Evolutionary conservation across 225 moss, liverwort and hornwort species (phyloP), one percentile per base, ranked within the genome.

Genomic region (Lunularia cruciata): DNA sequence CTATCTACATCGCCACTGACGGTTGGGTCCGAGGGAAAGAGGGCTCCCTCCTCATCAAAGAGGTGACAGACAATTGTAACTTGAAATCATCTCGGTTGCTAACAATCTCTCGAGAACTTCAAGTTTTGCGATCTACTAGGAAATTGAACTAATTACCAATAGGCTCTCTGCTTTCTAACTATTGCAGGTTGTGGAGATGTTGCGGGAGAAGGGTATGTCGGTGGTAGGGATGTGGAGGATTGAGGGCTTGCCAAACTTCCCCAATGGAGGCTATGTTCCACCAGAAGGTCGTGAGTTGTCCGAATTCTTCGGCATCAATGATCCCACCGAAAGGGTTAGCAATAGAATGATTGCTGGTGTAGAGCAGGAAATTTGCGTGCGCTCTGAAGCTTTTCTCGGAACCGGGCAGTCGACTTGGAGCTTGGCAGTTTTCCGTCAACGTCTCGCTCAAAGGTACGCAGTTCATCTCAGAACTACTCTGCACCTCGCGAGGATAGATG

Each of bases 391-490:
- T 1, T 80, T 80, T 63, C 72, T 80, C 25, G 79, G 79, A 31
- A 80, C 61, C 13, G 79, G 79, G 40, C 71, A 72, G 28, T 80
- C 79, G 16, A 80, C 72, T 1, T 80, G 79, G 79, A 80, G 79
- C 46, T 62, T 80, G 63, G 76, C 76, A n/a, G 68, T 80, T 20
- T 80, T 72, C 70, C 75, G 76, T 5, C 61, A 72, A 39, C 75
- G 80, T 16, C 65, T 75, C n/a, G 70, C 79, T 0, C 70, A 47
- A 11, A 79, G 79, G 79, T 75, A 54, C 2, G 3, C 14, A 73
- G 19, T 42, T 15, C 33, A 23, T 37, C 15, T 18, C 10, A 15
- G 43, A 43, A 15, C 12, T 43, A 7, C 38, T 2, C 12, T 39
- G 38, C 4, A 19, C 36, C 8, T n/a, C n/a, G n/a, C n/a, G n/a